Evolutionary conservation across 2,329 filamentous ascomycete genomes (phyloP).

Genomic region (Claviceps arundinis): DNA sequence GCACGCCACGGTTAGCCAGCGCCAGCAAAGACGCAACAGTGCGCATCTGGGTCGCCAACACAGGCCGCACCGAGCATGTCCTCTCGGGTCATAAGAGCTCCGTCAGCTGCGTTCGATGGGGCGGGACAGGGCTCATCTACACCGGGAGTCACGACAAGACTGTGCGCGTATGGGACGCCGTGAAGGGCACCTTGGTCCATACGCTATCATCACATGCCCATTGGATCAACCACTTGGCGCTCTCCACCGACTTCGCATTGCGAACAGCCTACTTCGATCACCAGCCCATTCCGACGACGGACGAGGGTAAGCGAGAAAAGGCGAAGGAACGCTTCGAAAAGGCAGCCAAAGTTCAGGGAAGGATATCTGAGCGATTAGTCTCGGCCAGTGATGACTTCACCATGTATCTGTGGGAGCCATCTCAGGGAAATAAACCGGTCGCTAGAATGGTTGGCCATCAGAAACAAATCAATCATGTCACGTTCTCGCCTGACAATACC

Average conservation of each 20-base stretch:
- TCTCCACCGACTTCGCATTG: conserved; percentile 84
- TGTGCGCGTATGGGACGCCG: conserved; percentile 78
- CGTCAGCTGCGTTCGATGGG: conserved; percentile 88
- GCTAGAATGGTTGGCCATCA: conserved; percentile 87
- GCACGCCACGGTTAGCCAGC: conserved; percentile 68
- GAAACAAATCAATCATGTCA: conserved; percentile 92
- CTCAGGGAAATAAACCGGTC: conserved; percentile 65
- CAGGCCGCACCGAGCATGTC: conserved; percentile 65
- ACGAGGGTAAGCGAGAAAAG: conserved; percentile 58
- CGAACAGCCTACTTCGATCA: conserved; percentile 83
- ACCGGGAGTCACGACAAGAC: conserved; percentile 84
- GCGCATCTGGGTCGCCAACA: conserved; percentile 72
- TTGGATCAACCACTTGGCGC: conserved; percentile 88
- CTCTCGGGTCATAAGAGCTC: conserved; percentile 79
- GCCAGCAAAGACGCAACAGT: conserved; percentile 84
- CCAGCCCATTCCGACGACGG: conserved; percentile 50
- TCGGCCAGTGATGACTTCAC: conserved; percentile 93
- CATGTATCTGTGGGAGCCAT: conserved; percentile 89
- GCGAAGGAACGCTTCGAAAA: conserved; percentile 77
- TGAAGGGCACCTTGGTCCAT: conserved; percentile 65
- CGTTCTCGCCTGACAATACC: conserved; percentile 79
- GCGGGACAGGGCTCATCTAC: conserved; percentile 75
- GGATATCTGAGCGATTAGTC: conserved; percentile 70
- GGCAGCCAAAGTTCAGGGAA: conserved; percentile 62
- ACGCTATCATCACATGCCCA: conserved; percentile 75